Evolutionary conservation across 768 basidiomycete genomes (phyloP), one percentile per base, ranked within the genome.

Genomic region (Clavulina sp.): DNA sequence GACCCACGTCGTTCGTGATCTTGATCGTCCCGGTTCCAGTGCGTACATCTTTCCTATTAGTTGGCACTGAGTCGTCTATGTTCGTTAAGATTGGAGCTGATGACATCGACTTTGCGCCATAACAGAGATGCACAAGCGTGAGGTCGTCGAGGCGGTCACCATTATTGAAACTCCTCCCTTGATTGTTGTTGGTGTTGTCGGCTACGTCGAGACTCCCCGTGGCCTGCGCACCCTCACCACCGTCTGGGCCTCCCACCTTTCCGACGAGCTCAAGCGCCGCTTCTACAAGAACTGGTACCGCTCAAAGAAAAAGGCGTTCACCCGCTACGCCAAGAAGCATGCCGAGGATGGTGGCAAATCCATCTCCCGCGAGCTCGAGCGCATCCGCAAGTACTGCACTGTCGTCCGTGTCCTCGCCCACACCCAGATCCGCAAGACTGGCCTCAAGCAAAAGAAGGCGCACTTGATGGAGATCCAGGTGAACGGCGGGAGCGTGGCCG

Each of bases 211-310:
- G 73, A 97, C 95, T 54, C 95, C 95, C 64, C 92, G 95, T 61
- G 95, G 95, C 63, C 82, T 99, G 58, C 91, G 95, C 65, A 88
- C 91, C 38, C 84, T 99, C 64, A 97, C 95, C 64, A 99, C 95
- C 55, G 92, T 95, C 67, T 72, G 71, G 95, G 92, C 95, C 44
- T 84, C 86, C 60, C 95, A 99, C 69, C 78, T 99, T 40, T 92
- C 88, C 34, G 95, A 96, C 67, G 92, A 96, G 67, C 66, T 97
- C 67, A 99, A 93, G 72, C 87, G 95, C 64, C 80, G 95, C 61
- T 96, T 99, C 82, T 96, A 97, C 84, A 92, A 91, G 77, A 95
- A 93, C 78, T 96, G 93, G 92, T 97, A 97, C 76, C 82, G 87
- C 60, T 93, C 89, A 48, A 99, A 99, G 85, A 97, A 97, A 80